phyloP scores from a whole-genome alignment of 371 early-diverging fungal species.

The Mucor piriformis region DNA sequence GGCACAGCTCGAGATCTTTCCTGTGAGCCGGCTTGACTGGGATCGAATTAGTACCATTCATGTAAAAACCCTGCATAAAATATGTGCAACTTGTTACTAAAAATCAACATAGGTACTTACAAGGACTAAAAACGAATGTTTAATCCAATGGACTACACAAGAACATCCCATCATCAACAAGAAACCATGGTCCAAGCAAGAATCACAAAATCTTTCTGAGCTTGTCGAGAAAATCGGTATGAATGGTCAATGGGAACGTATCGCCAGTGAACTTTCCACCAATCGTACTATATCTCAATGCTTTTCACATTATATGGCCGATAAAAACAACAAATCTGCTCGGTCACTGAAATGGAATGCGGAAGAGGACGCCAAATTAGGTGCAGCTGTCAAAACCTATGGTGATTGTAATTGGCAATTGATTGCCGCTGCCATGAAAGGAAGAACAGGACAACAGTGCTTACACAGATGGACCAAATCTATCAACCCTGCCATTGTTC shows the following conservation, averaged over 20 bases:
- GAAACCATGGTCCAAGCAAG: conserved; percentile 65
- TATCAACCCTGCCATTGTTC: conserved; percentile 74
- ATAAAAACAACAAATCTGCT: conserved; percentile 22
- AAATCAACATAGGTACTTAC: conserved; percentile 52
- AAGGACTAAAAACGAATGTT: conserved; percentile 69
- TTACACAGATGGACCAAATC: conserved; percentile 81
- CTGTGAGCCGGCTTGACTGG: conserved; percentile 72
- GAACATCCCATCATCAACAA: conserved; percentile 84
- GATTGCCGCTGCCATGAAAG: conserved; percentile 68
- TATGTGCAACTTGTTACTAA: too few relatives aligned
- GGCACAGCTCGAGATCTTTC: conserved; percentile 53
- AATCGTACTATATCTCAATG: conserved; percentile 82
- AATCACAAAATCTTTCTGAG: conserved; percentile 48
- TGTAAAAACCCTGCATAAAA: conserved; percentile 36
- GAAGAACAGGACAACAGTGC: conserved; percentile 82
- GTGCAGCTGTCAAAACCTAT: conserved; percentile 58
- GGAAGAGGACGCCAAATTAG: conserved; percentile 64
- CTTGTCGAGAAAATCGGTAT: conserved; percentile 49
- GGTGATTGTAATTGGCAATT: conserved; percentile 73
- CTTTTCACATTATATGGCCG: conserved; percentile 65
- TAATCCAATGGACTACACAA: conserved; percentile 84
- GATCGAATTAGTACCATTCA: conserved; percentile 60
- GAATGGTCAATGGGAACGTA: conserved; percentile 64
- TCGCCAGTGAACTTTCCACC: conserved; percentile 62
- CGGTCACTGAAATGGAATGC: conserved; percentile 55